Conservation (phyloP, 2,329 filamentous ascomycete genomes). For the Colletotrichum sp. region DNA sequence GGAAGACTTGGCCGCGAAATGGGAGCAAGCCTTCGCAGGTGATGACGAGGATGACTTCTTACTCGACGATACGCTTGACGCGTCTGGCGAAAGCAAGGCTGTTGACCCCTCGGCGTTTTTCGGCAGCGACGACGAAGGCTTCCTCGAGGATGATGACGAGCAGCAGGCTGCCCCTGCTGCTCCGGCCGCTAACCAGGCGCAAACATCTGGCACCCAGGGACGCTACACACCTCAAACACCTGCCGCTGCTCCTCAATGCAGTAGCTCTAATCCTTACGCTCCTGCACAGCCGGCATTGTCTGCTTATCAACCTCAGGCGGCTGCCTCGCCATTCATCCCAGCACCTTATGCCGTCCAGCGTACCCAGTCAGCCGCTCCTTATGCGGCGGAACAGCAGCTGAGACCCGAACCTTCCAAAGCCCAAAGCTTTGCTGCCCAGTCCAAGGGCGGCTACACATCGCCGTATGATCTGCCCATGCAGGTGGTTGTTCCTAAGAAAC, state of each 20-base stretch:
- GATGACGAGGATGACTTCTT: constrained; percentile 74
- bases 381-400: constrained; percentile 37
- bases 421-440: constrained; percentile 88
- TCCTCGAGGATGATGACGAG: constrained; percentile 73
- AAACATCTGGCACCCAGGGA: constrained; percentile 6
- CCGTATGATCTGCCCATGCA: constrained; percentile 96
- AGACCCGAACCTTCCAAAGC: constrained; percentile 58
- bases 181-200: neutral
- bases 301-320: constrained; percentile 26
- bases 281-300: neutral
- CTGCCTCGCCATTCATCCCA: constrained; percentile 15
- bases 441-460: constrained; percentile 90
- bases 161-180: constrained; percentile 27
- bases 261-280: neutral
- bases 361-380: constrained; percentile 34
- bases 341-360: constrained; percentile 25
- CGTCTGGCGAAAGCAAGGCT: constrained; percentile 45
- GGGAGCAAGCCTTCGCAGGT: constrained; percentile 80
- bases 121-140: constrained; percentile 84
- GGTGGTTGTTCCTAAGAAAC: constrained; percentile 74
- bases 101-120: constrained; percentile 71
- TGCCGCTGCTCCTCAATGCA: neutral
- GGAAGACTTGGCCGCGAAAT: constrained; percentile 78
- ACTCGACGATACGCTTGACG: constrained; percentile 57
- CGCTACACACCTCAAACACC: constrained; percentile 18